A percentile compares a stretch with the other conserved stretches of the same genome.
These are phyloP conservation scores for Graphilbum fragrans DNA, from an alignment of 2,329 filamentous ascomycete genomes.

Conservation along the genomic window DNA sequence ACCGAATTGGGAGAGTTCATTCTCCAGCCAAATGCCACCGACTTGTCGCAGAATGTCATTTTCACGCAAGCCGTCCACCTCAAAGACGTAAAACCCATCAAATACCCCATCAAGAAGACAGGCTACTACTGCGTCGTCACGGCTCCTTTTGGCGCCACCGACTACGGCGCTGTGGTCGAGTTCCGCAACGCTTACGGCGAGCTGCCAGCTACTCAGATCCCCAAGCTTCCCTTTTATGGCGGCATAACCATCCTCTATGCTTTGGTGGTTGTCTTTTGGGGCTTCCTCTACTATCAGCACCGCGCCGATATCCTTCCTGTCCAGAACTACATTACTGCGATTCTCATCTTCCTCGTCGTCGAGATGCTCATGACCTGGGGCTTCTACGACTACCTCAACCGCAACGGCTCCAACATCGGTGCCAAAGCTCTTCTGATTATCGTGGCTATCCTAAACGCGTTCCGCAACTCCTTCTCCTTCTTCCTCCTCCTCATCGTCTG, in stretches of 20 bases:
- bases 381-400: slow-evolving; percentile 94
- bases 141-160: slow-evolving; percentile 50
- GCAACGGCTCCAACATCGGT: slow-evolving; percentile 70
- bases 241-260: slow-evolving; percentile 90
- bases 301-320: slow-evolving; percentile 90
- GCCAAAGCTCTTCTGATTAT: slow-evolving; percentile 80
- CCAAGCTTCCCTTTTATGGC: slow-evolving; percentile 94
- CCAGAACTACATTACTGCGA: slow-evolving; percentile 98
- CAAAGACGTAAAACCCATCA: slow-evolving; percentile 59
- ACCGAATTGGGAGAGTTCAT: slow-evolving; percentile 80
- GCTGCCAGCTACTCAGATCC: slow-evolving; percentile 86
- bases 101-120: slow-evolving; percentile 78
- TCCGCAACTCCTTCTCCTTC: slow-evolving; percentile 94
- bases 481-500: slow-evolving; percentile 96
- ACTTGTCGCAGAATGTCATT: slow-evolving; percentile 58
- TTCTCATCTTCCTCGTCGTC: slow-evolving; percentile 82
- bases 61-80: slow-evolving; percentile 73
- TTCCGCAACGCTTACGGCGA: slow-evolving; percentile 96
- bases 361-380: slow-evolving; percentile 99
- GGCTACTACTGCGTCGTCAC: slow-evolving; percentile 94
- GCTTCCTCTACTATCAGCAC: slow-evolving; percentile 89
- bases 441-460: slow-evolving; percentile 87
- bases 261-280: slow-evolving; percentile 79
- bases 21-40: slow-evolving; percentile 61
- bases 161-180: slow-evolving; percentile 73